Percentiles rank a stretch among this genome's conserved stretches.
These are phyloP conservation scores for Microthyrium microscopicum DNA, from an alignment of 2,329 filamentous ascomycete species.

Conservation along the genomic window DNA sequence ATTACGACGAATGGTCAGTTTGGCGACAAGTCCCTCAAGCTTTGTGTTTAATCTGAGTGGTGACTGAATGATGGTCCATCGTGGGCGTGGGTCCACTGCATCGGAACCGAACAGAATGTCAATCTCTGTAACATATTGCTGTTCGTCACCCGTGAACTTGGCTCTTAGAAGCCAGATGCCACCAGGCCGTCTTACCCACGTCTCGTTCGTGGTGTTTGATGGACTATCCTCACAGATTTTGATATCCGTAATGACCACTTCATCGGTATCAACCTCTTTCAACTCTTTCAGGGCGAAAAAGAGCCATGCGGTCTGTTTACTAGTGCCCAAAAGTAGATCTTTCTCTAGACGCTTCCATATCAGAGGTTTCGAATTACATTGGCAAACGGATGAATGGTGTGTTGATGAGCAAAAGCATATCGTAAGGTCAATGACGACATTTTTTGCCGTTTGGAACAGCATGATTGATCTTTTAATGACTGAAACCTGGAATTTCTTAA, in stretches of 20 bases:
- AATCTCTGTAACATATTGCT: conserved; percentile 26
- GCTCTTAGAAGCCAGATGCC: conserved; percentile 13
- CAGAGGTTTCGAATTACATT: too few species aligned
- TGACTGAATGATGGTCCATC: conserved; percentile 44
- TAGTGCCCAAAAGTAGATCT: conserved; percentile 11
- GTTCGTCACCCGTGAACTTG: conserved; percentile 12
- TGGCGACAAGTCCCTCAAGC: conserved; percentile 19
- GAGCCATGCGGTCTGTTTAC: conserved; percentile 7
- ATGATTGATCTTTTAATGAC: too few species aligned
- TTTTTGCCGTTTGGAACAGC: too few species aligned
- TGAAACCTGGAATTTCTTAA: too few species aligned
- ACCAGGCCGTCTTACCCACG: conserved; percentile 16
- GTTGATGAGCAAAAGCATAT: too few species aligned
- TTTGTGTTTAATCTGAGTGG: conserved; percentile 20
- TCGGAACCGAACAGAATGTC: conserved; percentile 83
- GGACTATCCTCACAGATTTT: conserved; percentile 7
- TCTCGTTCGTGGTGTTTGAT: conserved; percentile 8
- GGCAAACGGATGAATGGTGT: too few species aligned
- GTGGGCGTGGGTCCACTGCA: conserved; percentile 72
- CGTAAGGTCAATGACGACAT: too few species aligned
- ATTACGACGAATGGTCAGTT: conserved; percentile 18
- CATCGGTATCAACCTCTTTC: conserved; percentile 9
- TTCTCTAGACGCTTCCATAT: conserved; percentile 12
- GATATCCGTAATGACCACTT: conserved; percentile 10
- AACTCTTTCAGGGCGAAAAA: conserved; percentile 9